phyloP scores from a whole-genome alignment of 495 filamentous ascomycete genomes.

The Parathielavia hyrcaniae region DNA sequence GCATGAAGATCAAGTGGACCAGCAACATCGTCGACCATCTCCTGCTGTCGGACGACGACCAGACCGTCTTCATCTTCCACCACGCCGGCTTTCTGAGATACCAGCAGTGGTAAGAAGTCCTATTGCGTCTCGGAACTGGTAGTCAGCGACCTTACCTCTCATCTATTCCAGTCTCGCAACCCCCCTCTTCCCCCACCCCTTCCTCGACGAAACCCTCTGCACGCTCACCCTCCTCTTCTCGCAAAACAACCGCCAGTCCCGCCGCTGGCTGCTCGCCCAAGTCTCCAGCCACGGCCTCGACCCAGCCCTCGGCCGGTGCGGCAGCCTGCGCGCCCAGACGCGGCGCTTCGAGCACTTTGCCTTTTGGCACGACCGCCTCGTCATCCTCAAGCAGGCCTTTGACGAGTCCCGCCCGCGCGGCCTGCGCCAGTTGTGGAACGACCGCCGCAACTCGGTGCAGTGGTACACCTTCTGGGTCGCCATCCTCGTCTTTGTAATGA shows the following conservation, averaged over 20 bases:
- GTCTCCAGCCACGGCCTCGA: neutral
- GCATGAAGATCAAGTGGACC: neutral
- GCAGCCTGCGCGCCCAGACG: neutral
- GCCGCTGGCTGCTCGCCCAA: neutral
- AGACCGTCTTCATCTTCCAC: neutral
- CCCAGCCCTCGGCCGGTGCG: neutral
- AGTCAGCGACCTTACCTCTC: no score
- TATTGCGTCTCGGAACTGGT: no score
- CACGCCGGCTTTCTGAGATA: neutral
- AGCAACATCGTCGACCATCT: neutral
- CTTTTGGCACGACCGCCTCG: neutral
- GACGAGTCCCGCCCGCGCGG: neutral
- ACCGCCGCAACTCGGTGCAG: constrained; percentile 45
- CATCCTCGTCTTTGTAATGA: constrained; percentile 37
- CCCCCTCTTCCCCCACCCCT: no score
- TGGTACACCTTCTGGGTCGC: constrained; percentile 53
- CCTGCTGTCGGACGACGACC: neutral
- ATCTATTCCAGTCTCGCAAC: no score
- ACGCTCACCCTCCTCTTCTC: neutral
- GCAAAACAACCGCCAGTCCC: neutral
- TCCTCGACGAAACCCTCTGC: neutral
- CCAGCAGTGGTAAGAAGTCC: neutral
- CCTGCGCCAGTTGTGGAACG: constrained; percentile 28
- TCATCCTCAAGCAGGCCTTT: constrained; percentile 1
- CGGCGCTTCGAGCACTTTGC: neutral